phyloP scores from a whole-genome alignment of 257 asterid genomes.

The Haberlea rhodopensis region DNA sequence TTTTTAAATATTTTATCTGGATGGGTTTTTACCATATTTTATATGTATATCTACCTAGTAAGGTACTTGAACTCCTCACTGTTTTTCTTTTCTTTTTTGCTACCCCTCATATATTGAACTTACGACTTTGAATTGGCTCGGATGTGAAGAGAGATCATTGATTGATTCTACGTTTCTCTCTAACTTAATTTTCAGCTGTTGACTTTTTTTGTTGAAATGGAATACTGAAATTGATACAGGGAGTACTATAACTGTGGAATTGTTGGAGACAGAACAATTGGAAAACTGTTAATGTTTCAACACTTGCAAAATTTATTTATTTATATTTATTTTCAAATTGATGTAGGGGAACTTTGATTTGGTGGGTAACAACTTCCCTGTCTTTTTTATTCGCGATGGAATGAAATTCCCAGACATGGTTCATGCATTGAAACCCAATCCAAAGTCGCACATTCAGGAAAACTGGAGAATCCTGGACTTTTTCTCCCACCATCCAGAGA shows the following conservation, averaged over 20 bases:
- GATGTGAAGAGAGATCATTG: no score
- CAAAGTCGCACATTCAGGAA: slow-evolving; percentile 93
- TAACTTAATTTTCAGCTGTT: not conserved
- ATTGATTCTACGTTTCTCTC: no score
- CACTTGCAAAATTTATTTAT: not conserved
- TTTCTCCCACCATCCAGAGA: slow-evolving; percentile 95
- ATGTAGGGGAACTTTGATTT: slow-evolving; percentile 86
- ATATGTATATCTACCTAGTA: not conserved
- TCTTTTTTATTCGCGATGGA: slow-evolving; percentile 88
- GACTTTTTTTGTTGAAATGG: not conserved
- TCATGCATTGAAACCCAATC: slow-evolving; percentile 91
- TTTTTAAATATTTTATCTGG: no score
- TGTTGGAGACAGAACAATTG: not conserved
- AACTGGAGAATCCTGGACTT: slow-evolving; percentile 89
- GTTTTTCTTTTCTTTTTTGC: not conserved
- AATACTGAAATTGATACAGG: not conserved
- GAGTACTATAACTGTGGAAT: not conserved
- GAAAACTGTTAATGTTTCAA: not conserved
- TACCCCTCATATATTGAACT: not conserved
- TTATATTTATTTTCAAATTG: slow-evolving; percentile 12
- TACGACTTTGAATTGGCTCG: no score
- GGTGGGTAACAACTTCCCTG: slow-evolving; percentile 98
- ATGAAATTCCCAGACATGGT: slow-evolving; percentile 92
- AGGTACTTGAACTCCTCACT: not conserved
- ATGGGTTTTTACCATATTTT: no score